A percentile compares a stretch with the other conserved stretches of the same genome.
Conservation (phyloP, 2,329 filamentous ascomycete species). For the Ceratocystiopsis minuta region DNA sequence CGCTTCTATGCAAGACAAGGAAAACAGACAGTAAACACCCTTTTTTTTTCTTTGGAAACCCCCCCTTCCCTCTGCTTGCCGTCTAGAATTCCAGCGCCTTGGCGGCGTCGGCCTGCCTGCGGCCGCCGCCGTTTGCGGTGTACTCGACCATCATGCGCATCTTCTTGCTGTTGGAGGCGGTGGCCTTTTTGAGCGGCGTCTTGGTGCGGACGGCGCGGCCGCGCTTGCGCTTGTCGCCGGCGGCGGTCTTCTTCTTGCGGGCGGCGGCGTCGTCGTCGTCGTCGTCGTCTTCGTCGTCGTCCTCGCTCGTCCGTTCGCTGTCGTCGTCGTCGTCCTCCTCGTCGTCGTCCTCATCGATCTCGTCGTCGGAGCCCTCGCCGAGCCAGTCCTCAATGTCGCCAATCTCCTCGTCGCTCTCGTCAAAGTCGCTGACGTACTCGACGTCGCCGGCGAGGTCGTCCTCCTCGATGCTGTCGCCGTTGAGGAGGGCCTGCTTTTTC, state of each 20-base stretch:
- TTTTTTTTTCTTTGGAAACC: not conserved
- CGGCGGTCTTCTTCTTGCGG: slow-evolving; percentile 21
- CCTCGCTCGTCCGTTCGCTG: slow-evolving; percentile 35
- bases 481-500: not conserved
- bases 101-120: slow-evolving; percentile 3
- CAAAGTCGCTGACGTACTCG: slow-evolving; percentile 85
- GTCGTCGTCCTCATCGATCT: slow-evolving; percentile 40
- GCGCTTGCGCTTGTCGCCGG: slow-evolving; percentile 33
- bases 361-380: slow-evolving; percentile 50
- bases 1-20: too few relatives aligned
- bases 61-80: not conserved
- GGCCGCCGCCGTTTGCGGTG: not conserved
- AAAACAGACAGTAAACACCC: not conserved
- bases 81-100: slow-evolving; percentile 2
- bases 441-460: slow-evolving; percentile 61
- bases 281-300: slow-evolving; percentile 38
- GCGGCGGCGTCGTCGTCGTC: slow-evolving; percentile 29
- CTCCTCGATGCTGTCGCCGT: not conserved
- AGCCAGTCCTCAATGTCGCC: slow-evolving; percentile 86
- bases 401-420: slow-evolving; percentile 64
- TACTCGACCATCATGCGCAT: slow-evolving; percentile 8
- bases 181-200: slow-evolving; percentile 42
- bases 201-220: slow-evolving; percentile 28
- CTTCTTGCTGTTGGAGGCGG: slow-evolving; percentile 7
- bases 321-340: slow-evolving; percentile 40